Base-by-base conservation (phyloP, 352 stramenopile genomes). In the Phytophthora agathidicida region DNA sequence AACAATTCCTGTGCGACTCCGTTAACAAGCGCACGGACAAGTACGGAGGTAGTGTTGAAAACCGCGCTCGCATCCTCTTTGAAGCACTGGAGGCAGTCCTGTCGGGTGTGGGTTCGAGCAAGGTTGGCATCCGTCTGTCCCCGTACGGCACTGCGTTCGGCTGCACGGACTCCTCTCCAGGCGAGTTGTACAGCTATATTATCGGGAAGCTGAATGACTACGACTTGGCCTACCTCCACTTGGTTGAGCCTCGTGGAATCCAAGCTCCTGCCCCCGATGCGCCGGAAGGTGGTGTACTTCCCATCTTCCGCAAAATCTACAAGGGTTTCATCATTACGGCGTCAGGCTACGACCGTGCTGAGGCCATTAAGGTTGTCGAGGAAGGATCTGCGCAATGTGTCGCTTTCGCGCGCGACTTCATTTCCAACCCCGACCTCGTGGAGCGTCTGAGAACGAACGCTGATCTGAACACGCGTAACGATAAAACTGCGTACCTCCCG, bases 41-140 rank as follows among this genome's bases (percentile, higher is more conserved):
- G 46, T 96, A 96, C 47, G 86, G 86, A 27, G 86, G 83, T 14
- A 80, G 51, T 32, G 54, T 88, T 14, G 81, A 93, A 46, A 94
- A 94, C 65, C 81, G 88, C 16, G 61, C 68, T 20, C 69, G 76
- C 9, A 74, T 96, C 16, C 50, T 94, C 31, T 63, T 73, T 8
- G 77, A 94, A 58, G 67, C 79, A 38, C 8, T 94, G 55, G 65
- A 88, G 49, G 68, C 33, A 3, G 27, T 66, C 3, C 37, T 57
- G 2, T 42, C 63, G 17, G 49, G 36, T n/a, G 35, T 66, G 16
- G 39, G 50, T 17, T 70, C 61, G 14, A n/a, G n/a, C n/a, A n/a
- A n/a, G n/a, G n/a, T n/a, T n/a, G n/a, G n/a, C n/a, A n/a, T n/a
- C n/a, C n/a, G 57, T 17, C 11, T 66, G 16, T 66, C 57, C 0